Conservation (phyloP, 352 stramenopile species). For the Phytopythium delawarense region DNA sequence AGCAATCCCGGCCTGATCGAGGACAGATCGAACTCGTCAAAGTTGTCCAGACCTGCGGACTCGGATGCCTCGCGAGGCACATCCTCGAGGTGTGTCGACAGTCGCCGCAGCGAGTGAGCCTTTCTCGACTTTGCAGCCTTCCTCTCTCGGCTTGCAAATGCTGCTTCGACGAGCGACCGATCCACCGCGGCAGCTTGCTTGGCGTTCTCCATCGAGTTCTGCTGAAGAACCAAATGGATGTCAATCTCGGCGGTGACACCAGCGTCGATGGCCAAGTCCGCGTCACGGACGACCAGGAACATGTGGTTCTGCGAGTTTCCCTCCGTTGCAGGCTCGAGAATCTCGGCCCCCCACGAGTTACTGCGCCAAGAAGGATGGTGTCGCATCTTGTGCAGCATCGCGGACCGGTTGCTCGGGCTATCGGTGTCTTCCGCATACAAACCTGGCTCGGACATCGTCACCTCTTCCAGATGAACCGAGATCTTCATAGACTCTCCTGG, state of each 20-base stretch:
- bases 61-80: constrained; percentile 36
- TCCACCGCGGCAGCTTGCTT: constrained; percentile 35
- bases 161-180: constrained; percentile 42
- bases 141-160: constrained; percentile 64
- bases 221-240: constrained; percentile 66
- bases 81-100: constrained; percentile 40
- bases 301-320: constrained; percentile 59
- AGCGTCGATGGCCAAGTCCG: constrained; percentile 47
- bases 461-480: constrained; percentile 74
- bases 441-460: constrained; percentile 17
- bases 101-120: constrained; percentile 19
- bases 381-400: constrained; percentile 67
- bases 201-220: constrained; percentile 28
- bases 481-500: constrained; percentile 78
- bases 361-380: constrained; percentile 79
- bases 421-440: constrained; percentile 27
- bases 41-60: constrained; percentile 56
- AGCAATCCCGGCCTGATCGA: constrained; percentile 48
- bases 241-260: constrained; percentile 60
- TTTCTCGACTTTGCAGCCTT: constrained; percentile 47
- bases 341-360: constrained; percentile 76
- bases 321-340: constrained; percentile 32
- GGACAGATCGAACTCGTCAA: constrained; percentile 70
- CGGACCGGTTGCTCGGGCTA: constrained; percentile 24
- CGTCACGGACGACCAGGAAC: constrained; percentile 70